Percentiles rank a stretch among this genome's conserved stretches.
These are phyloP conservation scores for Populus davidiana DNA, from an alignment of 345 rosid genomes.

Conservation along the genomic window DNA sequence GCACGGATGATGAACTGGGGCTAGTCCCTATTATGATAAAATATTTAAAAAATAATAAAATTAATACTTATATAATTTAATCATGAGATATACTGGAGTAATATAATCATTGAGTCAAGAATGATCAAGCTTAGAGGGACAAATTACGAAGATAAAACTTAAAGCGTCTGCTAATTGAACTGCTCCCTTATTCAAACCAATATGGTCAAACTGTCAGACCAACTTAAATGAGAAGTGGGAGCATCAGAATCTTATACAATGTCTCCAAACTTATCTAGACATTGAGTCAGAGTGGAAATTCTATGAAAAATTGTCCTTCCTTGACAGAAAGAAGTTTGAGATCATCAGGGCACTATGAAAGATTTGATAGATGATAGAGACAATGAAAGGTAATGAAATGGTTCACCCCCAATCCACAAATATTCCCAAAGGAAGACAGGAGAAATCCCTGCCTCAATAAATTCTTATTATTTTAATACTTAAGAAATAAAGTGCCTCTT, in stretches of 20 bases:
- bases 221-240: not conserved
- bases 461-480: too few relatives aligned
- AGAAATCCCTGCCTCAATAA: too few relatives aligned
- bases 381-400: too few relatives aligned
- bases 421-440: too few relatives aligned
- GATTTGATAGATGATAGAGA: too few relatives aligned
- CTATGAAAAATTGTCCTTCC: too few relatives aligned
- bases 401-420: too few relatives aligned
- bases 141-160: not conserved
- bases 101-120: slow-evolving; percentile 2
- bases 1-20: slow-evolving; percentile 74
- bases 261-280: not conserved
- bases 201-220: not conserved
- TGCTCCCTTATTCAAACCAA: not conserved
- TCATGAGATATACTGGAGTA: slow-evolving; percentile 12
- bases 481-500: too few relatives aligned
- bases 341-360: too few relatives aligned
- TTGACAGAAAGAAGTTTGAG: too few relatives aligned
- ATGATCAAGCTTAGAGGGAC: not conserved
- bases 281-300: not conserved
- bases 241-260: not conserved
- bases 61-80: slow-evolving; percentile 12
- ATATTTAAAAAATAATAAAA: slow-evolving; percentile 47
- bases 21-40: slow-evolving; percentile 79
- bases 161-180: not conserved